Percentiles rank a stretch among this genome's conserved stretches.
Evolutionary conservation across 2,329 filamentous ascomycete genomes (phyloP).

Genomic region (Phaeosphaeriaceae sp.): DNA sequence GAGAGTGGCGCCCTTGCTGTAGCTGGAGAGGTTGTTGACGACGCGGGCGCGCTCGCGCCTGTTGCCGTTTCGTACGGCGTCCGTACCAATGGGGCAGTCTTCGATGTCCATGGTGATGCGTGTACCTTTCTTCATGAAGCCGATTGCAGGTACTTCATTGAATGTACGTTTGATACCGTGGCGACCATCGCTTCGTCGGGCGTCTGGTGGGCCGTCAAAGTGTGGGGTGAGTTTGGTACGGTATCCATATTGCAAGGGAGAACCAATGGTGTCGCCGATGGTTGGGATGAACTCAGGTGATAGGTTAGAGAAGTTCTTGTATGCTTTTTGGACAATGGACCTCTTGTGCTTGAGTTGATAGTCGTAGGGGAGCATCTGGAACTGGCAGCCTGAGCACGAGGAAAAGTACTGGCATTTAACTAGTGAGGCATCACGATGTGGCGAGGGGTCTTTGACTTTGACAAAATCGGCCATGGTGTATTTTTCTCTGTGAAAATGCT

Average conservation of each 20-base stretch:
- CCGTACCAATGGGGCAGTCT: conserved; percentile 93
- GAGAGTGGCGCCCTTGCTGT: conserved; percentile 83
- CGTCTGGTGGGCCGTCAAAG: conserved; percentile 77
- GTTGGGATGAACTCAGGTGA: conserved; percentile 75
- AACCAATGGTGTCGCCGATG: conserved; percentile 84
- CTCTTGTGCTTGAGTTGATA: conserved; percentile 87
- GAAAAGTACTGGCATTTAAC: conserved; percentile 87
- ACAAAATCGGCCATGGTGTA: conserved; percentile 85
- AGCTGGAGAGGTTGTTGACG: conserved; percentile 70
- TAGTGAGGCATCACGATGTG: conserved; percentile 76
- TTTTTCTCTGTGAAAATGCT: conserved; percentile 67
- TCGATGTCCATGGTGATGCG: conserved; percentile 89
- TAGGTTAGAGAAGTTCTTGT: conserved; percentile 86
- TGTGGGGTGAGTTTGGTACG: conserved; percentile 97
- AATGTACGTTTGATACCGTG: conserved; percentile 64
- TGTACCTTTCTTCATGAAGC: conserved; percentile 88
- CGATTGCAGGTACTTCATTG: conserved; percentile 75
- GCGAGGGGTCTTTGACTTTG: conserved; percentile 74
- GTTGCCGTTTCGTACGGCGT: conserved; percentile 81
- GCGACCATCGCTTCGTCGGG: conserved; percentile 54
- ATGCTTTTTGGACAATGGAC: conserved; percentile 88
- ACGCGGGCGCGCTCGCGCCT: conserved; percentile 79
- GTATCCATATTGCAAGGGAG: conserved; percentile 90
- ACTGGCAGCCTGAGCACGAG: conserved; percentile 87
- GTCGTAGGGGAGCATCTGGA: conserved; percentile 92